Base-by-base conservation (phyloP, 2,329 filamentous ascomycete species). In the Pseudopyrenochaeta lycopersici region DNA sequence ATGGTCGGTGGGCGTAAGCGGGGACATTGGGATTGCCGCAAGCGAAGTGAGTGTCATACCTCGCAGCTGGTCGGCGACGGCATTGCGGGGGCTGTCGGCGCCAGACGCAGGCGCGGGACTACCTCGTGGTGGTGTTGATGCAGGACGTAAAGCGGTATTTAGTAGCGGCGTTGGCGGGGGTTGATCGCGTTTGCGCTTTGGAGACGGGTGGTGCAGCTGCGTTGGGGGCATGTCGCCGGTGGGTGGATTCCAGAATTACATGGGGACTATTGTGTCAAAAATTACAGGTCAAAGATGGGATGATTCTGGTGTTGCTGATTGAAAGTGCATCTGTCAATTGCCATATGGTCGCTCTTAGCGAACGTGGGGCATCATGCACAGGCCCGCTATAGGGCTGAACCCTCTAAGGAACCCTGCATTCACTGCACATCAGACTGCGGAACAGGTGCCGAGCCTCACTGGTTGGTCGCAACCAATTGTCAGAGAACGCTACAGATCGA, bases 181-280 rank as follows among this genome's bases (percentile, higher is more conserved):
- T 30, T 68, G 67, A 41, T 74, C 70, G 55, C 73, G 72, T 64
- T 76, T 76, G 52, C 72, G 72, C 63, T 75, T 75, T n/a, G 73
- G 73, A 31, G 72, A 75, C 17, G 72, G 69, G 47, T 72, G 56
- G 51, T 66, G 68, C 46, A 73, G 63, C 52, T 70, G 67, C 46
- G 68, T 72, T 47, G 71, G 63, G 60, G 68, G 70, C 72, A 75
- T 74, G 48, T 61, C 68, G 65, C 60, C 59, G 52, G 42, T 58
- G 38, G 40, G 20, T 46, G 52, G 44, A 50, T 46, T 46, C 35
- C 46, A 53, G 55, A 56, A 41, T 69, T 64, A 72, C 69, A 72
- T 72, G 66, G 52, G 63, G 58, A 52, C 59, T 66, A 51, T 40
- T 42, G 56, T 38, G 39, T 43, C 41, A 18, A 49, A 57, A 17